Conservation (phyloP, 768 basidiomycete genomes). For the Mycena sanguinolenta region DNA sequence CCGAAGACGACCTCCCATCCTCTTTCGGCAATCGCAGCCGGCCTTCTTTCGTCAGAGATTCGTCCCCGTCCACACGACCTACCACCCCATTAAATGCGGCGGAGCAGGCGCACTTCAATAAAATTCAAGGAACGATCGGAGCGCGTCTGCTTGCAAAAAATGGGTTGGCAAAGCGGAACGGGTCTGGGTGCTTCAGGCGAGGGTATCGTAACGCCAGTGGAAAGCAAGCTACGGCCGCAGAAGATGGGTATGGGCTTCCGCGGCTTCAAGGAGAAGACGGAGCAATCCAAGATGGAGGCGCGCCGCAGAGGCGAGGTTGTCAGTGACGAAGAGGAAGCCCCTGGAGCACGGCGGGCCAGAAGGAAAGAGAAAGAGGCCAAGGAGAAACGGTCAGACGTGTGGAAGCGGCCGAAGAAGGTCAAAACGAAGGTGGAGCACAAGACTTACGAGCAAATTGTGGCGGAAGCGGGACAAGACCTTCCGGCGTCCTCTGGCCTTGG, state of each 20-base stretch:
- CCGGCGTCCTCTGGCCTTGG: conserved; percentile 71
- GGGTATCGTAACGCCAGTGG: conserved; percentile 91
- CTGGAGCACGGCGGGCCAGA: conserved; percentile 59
- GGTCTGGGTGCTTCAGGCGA: conserved; percentile 83
- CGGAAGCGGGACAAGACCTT: conserved; percentile 80
- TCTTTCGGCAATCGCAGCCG: conserved; percentile 53
- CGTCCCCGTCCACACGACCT: conserved; percentile 60
- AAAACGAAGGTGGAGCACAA: conserved; percentile 93
- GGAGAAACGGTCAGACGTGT: conserved; percentile 79
- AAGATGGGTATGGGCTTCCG: conserved; percentile 90
- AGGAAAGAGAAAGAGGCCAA: conserved; percentile 68
- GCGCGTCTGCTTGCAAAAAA: conserved; percentile 93
- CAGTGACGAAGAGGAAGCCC: conserved; percentile 79
- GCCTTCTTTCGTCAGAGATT: conserved; percentile 66
- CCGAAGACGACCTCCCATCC: conserved; percentile 51
- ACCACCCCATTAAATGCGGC: conserved; percentile 67
- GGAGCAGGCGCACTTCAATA: conserved; percentile 87
- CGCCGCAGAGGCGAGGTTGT: conserved; percentile 78
- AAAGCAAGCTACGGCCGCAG: conserved; percentile 86
- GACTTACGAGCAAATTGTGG: conserved; percentile 96
- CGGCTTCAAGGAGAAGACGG: conserved; percentile 91
- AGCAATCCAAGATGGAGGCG: conserved; percentile 86
- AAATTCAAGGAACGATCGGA: conserved; percentile 82
- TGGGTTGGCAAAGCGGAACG: conserved; percentile 91
- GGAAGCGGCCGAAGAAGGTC: conserved; percentile 89